phyloP scores from a whole-genome alignment of 2,329 filamentous ascomycete genomes.

The Fusarium globosum region DNA sequence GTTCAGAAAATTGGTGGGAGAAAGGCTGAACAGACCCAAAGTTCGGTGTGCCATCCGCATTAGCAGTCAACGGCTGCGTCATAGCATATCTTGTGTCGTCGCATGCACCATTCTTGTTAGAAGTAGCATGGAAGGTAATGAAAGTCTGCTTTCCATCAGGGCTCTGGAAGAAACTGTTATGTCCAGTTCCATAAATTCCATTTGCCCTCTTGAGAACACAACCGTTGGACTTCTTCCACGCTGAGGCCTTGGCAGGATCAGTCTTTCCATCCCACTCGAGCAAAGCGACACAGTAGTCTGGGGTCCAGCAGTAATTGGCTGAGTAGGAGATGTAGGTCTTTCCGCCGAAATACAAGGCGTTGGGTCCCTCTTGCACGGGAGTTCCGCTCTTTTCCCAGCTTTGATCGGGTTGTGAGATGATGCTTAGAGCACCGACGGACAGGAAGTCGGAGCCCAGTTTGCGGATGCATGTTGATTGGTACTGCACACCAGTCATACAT shows the following conservation, averaged over 20 bases:
- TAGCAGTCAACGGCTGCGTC: constrained; percentile 62
- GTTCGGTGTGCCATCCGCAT: constrained; percentile 62
- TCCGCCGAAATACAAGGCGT: constrained; percentile 63
- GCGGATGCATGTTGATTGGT: constrained; percentile 54
- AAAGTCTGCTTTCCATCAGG: constrained; percentile 65
- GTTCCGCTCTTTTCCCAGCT: constrained; percentile 61
- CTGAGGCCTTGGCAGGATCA: constrained; percentile 56
- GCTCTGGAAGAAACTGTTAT: constrained; percentile 69
- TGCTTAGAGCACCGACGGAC: constrained; percentile 55
- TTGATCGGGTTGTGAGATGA: constrained; percentile 63
- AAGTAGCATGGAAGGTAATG: constrained; percentile 67
- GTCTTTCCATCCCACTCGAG: constrained; percentile 63
- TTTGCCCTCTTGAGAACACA: constrained; percentile 64
- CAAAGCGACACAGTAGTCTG: constrained; percentile 64
- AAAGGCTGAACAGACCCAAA: constrained; percentile 55
- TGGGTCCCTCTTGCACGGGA: constrained; percentile 66
- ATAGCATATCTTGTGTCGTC: constrained; percentile 65
- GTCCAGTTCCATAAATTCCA: constrained; percentile 67
- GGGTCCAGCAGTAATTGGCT: constrained; percentile 67
- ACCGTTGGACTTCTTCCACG: constrained; percentile 63
- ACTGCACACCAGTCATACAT: constrained; percentile 57
- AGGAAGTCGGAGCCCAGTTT: constrained; percentile 54
- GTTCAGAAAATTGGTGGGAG: constrained; percentile 34
- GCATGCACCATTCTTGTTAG: constrained; percentile 60
- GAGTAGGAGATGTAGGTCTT: constrained; percentile 65